These are phyloP conservation scores for Cinnamomum micranthum DNA, from an alignment of 164 flowering plant genomes.

Conservation along the genomic window DNA sequence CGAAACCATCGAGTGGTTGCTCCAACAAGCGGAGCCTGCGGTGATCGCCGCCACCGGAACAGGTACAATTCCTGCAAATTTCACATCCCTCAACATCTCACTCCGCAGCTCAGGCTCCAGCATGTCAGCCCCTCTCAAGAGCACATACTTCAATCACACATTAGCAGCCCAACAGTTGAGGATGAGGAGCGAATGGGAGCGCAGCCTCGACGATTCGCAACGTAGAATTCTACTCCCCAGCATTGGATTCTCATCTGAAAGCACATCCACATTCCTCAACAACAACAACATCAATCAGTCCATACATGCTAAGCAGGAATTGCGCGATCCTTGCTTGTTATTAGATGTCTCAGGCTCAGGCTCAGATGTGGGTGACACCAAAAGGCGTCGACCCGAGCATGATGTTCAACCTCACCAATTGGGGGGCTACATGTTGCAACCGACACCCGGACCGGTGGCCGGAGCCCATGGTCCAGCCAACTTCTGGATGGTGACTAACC, in stretches of 20 bases:
- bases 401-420: conserved; percentile 40
- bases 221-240: conserved; percentile 30
- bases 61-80: conserved; percentile 81
- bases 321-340: conserved; percentile 27
- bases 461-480: conserved; percentile 57
- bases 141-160: conserved; percentile 34
- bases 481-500: conserved; percentile 83
- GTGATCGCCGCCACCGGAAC: conserved; percentile 89
- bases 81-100: conserved; percentile 65
- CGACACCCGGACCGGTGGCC: conserved; percentile 38
- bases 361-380: conserved; percentile 27
- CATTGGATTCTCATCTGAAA: conserved; percentile 23
- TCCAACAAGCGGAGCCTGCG: conserved; percentile 83
- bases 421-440: conserved; percentile 56
- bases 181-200: conserved; percentile 38
- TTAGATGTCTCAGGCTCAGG: conserved; percentile 46
- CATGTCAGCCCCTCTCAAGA: conserved; percentile 46
- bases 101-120: conserved; percentile 61
- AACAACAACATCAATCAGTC: conserved; percentile 23
- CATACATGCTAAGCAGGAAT: conserved; percentile 45
- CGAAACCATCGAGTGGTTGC: conserved; percentile 76
- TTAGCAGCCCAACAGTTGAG: conserved; percentile 28
- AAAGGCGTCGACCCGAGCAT: conserved; percentile 43
- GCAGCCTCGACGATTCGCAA: conserved; percentile 4
- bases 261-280: conserved; percentile 19